phyloP scores from a whole-genome alignment of 2,329 filamentous ascomycete genomes.

The Fusarium sp. region DNA sequence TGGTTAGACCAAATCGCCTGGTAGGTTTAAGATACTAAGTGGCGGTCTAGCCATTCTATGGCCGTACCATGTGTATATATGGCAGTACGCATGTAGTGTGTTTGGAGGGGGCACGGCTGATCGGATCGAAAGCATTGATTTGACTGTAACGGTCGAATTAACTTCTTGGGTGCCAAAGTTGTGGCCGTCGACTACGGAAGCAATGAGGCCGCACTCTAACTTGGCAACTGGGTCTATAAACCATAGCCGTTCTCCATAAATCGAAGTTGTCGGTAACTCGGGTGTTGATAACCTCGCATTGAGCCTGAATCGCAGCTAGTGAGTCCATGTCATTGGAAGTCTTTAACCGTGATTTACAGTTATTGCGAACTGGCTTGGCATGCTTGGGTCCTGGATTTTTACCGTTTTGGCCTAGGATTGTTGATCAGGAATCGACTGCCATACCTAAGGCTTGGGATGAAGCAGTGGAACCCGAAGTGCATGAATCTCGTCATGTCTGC shows the following conservation, averaged over 20 bases:
- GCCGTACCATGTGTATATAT: neutral
- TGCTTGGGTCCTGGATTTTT: neutral
- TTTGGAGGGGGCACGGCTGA: slow-evolving; percentile 16
- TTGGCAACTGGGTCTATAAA: neutral
- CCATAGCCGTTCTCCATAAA: neutral
- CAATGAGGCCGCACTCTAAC: slow-evolving; percentile 1
- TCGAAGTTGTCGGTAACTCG: slow-evolving; percentile 6
- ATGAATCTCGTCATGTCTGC: slow-evolving; percentile 44
- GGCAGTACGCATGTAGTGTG: neutral
- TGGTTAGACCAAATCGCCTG: neutral
- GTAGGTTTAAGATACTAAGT: slow-evolving; percentile 11
- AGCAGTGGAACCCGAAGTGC: slow-evolving; percentile 39
- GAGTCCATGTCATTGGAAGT: slow-evolving; percentile 12
- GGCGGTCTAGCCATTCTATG: slow-evolving; percentile 20
- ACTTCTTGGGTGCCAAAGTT: neutral
- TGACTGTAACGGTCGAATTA: neutral
- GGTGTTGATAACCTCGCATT: slow-evolving; percentile 17
- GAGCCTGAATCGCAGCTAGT: slow-evolving; percentile 27
- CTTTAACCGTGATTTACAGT: slow-evolving; percentile 33
- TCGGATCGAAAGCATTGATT: slow-evolving; percentile 7
- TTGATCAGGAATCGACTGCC: slow-evolving; percentile 18
- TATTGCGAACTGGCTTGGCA: slow-evolving; percentile 10
- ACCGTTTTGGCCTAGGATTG: slow-evolving; percentile 7
- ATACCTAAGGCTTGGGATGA: slow-evolving; percentile 31
- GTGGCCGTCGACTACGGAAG: slow-evolving; percentile 7